Evolutionary conservation across 2,329 filamentous ascomycete genomes (phyloP).

Genomic region (Pseudogymnoascus sp.): DNA sequence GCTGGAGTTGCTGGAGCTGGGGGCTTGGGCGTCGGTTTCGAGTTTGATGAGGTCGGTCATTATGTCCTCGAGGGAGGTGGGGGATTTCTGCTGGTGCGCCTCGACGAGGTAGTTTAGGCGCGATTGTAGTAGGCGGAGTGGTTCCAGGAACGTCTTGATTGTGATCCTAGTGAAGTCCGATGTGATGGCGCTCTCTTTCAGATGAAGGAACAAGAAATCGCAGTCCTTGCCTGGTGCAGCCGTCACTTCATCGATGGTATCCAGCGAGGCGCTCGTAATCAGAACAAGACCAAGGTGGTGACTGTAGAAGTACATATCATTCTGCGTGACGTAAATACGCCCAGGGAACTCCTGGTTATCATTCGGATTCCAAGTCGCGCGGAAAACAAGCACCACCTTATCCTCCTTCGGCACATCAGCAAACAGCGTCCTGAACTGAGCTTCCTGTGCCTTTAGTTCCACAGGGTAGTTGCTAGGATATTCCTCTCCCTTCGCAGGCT

Average conservation of each 20-base stretch:
- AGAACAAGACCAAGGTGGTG: constrained; percentile 87
- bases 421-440: constrained; percentile 88
- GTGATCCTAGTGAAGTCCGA: constrained; percentile 49
- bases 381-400: constrained; percentile 83
- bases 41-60: constrained; percentile 67
- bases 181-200: constrained; percentile 28
- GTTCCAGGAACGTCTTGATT: constrained; percentile 88
- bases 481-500: constrained; percentile 27
- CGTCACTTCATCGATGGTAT: constrained; percentile 78
- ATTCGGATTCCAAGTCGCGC: constrained; percentile 74
- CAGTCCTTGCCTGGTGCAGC: constrained; percentile 83
- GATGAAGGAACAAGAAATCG: constrained; percentile 84
- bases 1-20: constrained; percentile 72
- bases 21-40: constrained; percentile 52
- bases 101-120: constrained; percentile 80
- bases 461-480: constrained; percentile 73
- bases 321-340: constrained; percentile 77
- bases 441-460: constrained; percentile 76
- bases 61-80: constrained; percentile 59
- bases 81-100: constrained; percentile 65
- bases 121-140: constrained; percentile 70
- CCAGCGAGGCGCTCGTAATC: constrained; percentile 67
- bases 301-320: constrained; percentile 92
- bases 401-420: constrained; percentile 69
- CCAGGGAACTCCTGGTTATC: constrained; percentile 72